These are phyloP conservation scores for Volvox reticuliferus DNA, from an alignment of 139 green algal species.

Conservation along the genomic window DNA sequence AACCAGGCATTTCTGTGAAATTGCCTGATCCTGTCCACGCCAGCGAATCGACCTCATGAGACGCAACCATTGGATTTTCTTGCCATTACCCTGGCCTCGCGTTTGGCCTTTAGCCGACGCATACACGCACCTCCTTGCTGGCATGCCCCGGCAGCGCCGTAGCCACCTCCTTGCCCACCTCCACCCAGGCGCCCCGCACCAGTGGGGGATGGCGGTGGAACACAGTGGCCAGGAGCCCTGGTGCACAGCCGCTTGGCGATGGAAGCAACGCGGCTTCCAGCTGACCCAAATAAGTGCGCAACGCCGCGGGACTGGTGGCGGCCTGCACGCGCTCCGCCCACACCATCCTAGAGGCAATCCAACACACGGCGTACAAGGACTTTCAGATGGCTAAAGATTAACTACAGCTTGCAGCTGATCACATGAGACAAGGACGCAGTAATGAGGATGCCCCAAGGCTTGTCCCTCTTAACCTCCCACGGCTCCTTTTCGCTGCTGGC, in stretches of 20 bases:
- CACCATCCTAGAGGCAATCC: not conserved
- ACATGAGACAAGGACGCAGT: no score
- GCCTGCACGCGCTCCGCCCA: constrained; percentile 61
- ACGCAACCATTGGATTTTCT: no score
- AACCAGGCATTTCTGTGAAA: no score
- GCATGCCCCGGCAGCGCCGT: constrained; percentile 30
- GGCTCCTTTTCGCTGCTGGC: no score
- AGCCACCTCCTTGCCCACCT: constrained; percentile 29
- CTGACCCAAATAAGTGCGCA: constrained; percentile 71
- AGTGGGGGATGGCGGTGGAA: constrained; percentile 62
- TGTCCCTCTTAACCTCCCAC: no score
- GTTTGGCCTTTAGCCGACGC: not conserved
- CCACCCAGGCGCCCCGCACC: constrained; percentile 75
- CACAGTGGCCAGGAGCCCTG: constrained; percentile 29
- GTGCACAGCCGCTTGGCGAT: constrained; percentile 42
- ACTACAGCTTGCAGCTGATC: no score
- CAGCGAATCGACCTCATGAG: no score
- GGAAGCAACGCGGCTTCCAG: constrained; percentile 66
- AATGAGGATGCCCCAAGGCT: no score
- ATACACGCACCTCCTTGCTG: constrained; percentile 15
- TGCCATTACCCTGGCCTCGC: not conserved
- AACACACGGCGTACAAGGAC: not conserved
- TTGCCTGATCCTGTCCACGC: no score
- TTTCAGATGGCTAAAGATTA: no score
- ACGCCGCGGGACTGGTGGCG: constrained; percentile 39